These are phyloP conservation scores for Neocatenulostroma microsporum DNA, from an alignment of 2,329 filamentous ascomycete species.

Conservation along the genomic window DNA sequence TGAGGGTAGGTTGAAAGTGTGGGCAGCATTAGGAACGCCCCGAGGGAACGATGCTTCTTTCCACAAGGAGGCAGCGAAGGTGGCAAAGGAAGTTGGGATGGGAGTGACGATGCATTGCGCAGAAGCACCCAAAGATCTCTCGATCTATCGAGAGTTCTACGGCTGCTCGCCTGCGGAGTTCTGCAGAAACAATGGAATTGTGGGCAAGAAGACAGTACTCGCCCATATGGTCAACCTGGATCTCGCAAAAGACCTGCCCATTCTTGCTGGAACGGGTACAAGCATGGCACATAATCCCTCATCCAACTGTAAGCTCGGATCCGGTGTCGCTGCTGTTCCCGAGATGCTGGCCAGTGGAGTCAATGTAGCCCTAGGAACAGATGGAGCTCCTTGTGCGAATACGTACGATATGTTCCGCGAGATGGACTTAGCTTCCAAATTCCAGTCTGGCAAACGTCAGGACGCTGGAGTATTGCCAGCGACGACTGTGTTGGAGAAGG, in stretches of 20 bases:
- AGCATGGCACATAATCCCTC: conserved; percentile 46
- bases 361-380: conserved; percentile 45
- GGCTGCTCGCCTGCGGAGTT: conserved; percentile 38
- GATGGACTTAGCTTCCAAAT: conserved; percentile 45
- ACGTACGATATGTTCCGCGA: conserved; percentile 48
- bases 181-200: conserved; percentile 33
- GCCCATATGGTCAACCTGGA: conserved; percentile 48
- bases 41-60: conserved; percentile 26
- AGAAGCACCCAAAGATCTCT: conserved; percentile 28
- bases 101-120: conserved; percentile 35
- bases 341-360: conserved; percentile 38
- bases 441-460: conserved; percentile 39
- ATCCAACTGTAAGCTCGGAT: conserved; percentile 47
- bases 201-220: conserved; percentile 39
- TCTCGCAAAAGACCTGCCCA: conserved; percentile 34
- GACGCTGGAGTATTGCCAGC: conserved; percentile 40
- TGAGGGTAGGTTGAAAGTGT: conserved; percentile 30
- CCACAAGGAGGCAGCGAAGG: conserved; percentile 29
- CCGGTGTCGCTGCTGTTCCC: conserved; percentile 43
- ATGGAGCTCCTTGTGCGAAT: conserved; percentile 48
- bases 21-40: conserved; percentile 33
- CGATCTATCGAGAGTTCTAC: conserved; percentile 27
- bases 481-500: conserved; percentile 44
- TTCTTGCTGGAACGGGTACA: conserved; percentile 34
- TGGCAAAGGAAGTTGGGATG: conserved; percentile 26